Percentiles rank a stretch among this genome's conserved stretches.
Evolutionary conservation across 2,329 filamentous ascomycete genomes (phyloP).

Genomic region (Chaetoscypha palmicola): DNA sequence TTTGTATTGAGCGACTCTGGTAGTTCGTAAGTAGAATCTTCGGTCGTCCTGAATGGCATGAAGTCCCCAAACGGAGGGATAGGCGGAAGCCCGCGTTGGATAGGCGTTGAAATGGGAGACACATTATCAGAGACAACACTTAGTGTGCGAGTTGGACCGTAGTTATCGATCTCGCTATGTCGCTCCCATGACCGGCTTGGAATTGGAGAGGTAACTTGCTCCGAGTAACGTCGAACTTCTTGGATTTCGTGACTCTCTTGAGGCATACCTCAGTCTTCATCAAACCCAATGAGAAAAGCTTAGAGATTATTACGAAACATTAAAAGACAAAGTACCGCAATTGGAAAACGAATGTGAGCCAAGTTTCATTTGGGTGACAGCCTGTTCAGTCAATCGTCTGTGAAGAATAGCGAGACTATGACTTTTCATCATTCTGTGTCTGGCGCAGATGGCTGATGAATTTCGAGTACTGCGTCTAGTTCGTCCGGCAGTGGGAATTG

Average conservation of each 20-base stretch:
- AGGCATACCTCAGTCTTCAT: not conserved
- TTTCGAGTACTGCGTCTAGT: no score
- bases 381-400: not conserved
- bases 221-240: not conserved
- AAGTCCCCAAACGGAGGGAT: not conserved
- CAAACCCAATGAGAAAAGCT: not conserved
- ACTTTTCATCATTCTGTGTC: no score
- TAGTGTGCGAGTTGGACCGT: not conserved
- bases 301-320: not conserved
- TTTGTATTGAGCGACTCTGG: no score
- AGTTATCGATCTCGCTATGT: not conserved
- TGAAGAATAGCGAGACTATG: no score
- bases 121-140: not conserved
- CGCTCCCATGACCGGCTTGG: not conserved
- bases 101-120: conserved; percentile 1
- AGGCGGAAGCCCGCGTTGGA: not conserved
- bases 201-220: not conserved
- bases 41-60: no score
- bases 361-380: not conserved
- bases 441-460: no score
- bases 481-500: not conserved
- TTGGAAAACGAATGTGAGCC: not conserved
- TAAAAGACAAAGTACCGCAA: not conserved
- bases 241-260: conserved; percentile 8
- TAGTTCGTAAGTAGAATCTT: no score